These are phyloP conservation scores for Coemansia sp. DNA, from an alignment of 192 early-diverging fungal species.

Conservation along the genomic window DNA sequence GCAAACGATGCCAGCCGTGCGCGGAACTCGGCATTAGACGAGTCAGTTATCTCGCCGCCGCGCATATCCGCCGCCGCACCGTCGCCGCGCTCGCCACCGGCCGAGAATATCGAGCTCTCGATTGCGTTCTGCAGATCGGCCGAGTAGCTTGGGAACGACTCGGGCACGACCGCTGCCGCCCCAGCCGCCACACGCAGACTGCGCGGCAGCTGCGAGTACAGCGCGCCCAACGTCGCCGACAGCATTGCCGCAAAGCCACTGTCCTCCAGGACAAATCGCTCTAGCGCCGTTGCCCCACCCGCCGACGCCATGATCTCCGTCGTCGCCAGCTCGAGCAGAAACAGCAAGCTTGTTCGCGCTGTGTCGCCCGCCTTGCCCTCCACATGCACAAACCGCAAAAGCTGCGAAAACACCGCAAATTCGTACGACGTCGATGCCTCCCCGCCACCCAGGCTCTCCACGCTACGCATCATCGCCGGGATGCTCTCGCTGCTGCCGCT, in stretches of 20 bases:
- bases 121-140: constrained; percentile 46
- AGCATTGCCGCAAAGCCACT: constrained; percentile 80
- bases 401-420: constrained; percentile 85
- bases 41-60: constrained; percentile 56
- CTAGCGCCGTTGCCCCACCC: constrained; percentile 59
- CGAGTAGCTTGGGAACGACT: constrained; percentile 49
- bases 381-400: constrained; percentile 83
- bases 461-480: constrained; percentile 50
- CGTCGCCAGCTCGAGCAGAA: constrained; percentile 77
- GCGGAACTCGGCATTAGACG: constrained; percentile 58
- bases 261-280: constrained; percentile 74
- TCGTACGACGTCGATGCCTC: constrained; percentile 53
- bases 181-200: constrained; percentile 57
- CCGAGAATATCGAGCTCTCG: constrained; percentile 57
- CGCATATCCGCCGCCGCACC: constrained; percentile 71
- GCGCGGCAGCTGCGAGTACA: constrained; percentile 87
- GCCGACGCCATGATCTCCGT: constrained; percentile 53
- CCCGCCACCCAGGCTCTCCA: constrained; percentile 30
- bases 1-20: constrained; percentile 38
- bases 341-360: constrained; percentile 78
- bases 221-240: constrained; percentile 78
- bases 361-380: constrained; percentile 84
- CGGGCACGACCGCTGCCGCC: constrained; percentile 37
- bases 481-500: constrained; percentile 30
- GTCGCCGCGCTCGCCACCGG: constrained; percentile 64